These are phyloP conservation scores for Aspergillus fijiensis DNA, from an alignment of 2,329 filamentous ascomycete species.

Conservation along the genomic window DNA sequence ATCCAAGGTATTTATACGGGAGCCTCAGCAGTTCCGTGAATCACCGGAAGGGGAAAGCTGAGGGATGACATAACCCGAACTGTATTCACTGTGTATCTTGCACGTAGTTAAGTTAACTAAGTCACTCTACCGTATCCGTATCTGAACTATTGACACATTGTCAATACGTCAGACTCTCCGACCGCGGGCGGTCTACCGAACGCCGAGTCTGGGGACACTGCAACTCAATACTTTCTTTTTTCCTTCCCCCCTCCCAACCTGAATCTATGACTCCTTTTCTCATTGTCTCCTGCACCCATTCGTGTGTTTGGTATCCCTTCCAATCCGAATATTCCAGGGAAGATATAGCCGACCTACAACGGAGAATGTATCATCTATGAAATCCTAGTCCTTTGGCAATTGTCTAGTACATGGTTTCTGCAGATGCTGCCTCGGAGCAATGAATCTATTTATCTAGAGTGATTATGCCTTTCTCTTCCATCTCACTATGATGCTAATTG, in stretches of 20 bases:
- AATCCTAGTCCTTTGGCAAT: not conserved
- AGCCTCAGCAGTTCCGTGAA: not conserved
- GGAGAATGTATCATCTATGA: not conserved
- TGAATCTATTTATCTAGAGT: conserved; percentile 1
- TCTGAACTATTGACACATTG: not conserved
- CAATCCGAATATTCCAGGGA: too few species aligned
- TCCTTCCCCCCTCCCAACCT: not conserved
- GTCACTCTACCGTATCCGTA: too few species aligned
- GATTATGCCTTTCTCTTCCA: not conserved
- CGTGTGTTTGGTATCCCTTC: too few species aligned
- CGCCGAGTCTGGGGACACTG: not conserved
- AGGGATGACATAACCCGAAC: not conserved
- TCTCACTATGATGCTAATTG: not conserved
- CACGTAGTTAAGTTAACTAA: not conserved
- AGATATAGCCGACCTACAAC: not conserved
- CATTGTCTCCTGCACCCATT: too few species aligned
- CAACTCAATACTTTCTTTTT: not conserved
- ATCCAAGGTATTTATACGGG: not conserved
- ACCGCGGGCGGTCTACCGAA: not conserved
- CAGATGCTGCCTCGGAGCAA: not conserved
- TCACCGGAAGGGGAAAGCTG: not conserved
- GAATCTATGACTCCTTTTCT: too few species aligned
- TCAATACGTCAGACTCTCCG: not conserved
- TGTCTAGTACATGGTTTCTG: not conserved
- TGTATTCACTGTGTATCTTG: not conserved